Percentiles rank a stretch among this genome's conserved stretches.
Conservation (phyloP, 805 yeast genomes). For the Nakazawaea populi region DNA sequence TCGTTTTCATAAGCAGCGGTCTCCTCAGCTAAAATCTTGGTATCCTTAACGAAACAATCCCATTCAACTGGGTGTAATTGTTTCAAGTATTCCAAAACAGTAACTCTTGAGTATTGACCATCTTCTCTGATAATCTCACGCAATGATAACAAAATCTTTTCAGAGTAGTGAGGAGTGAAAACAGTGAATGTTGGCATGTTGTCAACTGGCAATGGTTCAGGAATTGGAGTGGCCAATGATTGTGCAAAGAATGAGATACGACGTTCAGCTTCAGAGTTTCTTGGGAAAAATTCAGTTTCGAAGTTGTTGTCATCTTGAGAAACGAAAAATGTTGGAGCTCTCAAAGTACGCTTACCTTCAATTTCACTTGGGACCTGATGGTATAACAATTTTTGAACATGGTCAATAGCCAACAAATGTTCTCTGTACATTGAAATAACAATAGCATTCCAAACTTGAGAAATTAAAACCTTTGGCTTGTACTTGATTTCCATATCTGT, state of each 20-base stretch:
- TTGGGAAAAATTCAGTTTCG: slow-evolving; percentile 95
- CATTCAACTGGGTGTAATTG: slow-evolving; percentile 96
- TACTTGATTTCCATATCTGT: slow-evolving; percentile 99
- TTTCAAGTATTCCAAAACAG: slow-evolving; percentile 88
- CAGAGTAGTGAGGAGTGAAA: slow-evolving; percentile 92
- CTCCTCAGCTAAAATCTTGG: slow-evolving; percentile 92
- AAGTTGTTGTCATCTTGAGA: slow-evolving; percentile 95
- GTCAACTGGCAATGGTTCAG: slow-evolving; percentile 98
- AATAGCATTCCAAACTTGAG: slow-evolving; percentile 99
- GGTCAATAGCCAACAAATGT: slow-evolving; percentile 95
- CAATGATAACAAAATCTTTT: slow-evolving; percentile 87
- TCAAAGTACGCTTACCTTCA: slow-evolving; percentile 96
- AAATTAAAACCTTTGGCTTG: slow-evolving; percentile 95
- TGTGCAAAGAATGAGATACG: slow-evolving; percentile 99
- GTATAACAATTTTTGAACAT: slow-evolving; percentile 93
- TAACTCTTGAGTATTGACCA: slow-evolving; percentile 92
- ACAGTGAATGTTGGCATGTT: slow-evolving; percentile 99
- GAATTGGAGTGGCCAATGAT: slow-evolving; percentile 96
- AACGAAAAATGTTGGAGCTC: slow-evolving; percentile 98
- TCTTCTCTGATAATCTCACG: slow-evolving; percentile 97
- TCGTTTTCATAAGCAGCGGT: slow-evolving; percentile 74
- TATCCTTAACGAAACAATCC: slow-evolving; percentile 96
- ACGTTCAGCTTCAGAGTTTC: slow-evolving; percentile 97
- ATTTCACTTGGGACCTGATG: slow-evolving; percentile 98
- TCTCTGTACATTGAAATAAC: slow-evolving; percentile 99